Evolutionary conservation across 1,284 basidiomycete genomes (phyloP).

Genomic region (Ceratobasidium sp.): DNA sequence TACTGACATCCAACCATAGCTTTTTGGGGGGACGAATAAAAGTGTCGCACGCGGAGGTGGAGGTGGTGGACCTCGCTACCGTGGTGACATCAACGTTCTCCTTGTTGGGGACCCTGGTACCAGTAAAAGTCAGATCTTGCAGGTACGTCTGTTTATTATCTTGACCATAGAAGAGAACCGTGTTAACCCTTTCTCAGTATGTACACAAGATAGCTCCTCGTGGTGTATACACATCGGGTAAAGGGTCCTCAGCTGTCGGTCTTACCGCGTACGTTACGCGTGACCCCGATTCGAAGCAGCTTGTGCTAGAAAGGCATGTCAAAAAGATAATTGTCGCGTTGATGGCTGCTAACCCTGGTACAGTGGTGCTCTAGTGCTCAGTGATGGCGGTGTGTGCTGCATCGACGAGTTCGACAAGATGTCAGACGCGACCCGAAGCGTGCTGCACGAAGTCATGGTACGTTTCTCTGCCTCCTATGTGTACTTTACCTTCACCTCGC

Average conservation of each 20-base stretch:
- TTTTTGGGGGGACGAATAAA: conserved; percentile 99
- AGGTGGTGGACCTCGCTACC: conserved; percentile 91
- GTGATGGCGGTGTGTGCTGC: conserved; percentile 98
- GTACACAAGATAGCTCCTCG: conserved; percentile 98
- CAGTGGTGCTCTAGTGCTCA: conserved; percentile 94
- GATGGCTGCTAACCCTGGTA: background rate
- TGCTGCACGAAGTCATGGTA: conserved; percentile 99
- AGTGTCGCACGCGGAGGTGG: conserved; percentile 91
- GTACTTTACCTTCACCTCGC: background rate
- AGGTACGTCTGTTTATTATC: conserved; percentile 59
- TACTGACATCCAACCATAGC: conserved; percentile 38
- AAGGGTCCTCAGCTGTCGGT: conserved; percentile 98
- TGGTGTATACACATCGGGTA: conserved; percentile 96
- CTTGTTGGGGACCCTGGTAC: conserved; percentile 98
- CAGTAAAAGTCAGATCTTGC: conserved; percentile 93
- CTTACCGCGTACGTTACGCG: conserved; percentile 97
- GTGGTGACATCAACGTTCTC: conserved; percentile 97
- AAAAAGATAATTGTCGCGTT: background rate
- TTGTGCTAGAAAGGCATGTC: conserved; percentile 89
- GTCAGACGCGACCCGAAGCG: conserved; percentile 95
- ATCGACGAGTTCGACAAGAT: conserved; percentile 99
- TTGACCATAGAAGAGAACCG: background rate
- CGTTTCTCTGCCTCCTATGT: conserved; percentile 44
- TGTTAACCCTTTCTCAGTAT: conserved; percentile 62
- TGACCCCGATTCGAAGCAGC: conserved; percentile 96